A percentile compares a stretch with the other conserved stretches of the same genome.
phyloP scores from a whole-genome alignment of 2,329 filamentous ascomycete genomes.

The Aureobasidium sp. region DNA sequence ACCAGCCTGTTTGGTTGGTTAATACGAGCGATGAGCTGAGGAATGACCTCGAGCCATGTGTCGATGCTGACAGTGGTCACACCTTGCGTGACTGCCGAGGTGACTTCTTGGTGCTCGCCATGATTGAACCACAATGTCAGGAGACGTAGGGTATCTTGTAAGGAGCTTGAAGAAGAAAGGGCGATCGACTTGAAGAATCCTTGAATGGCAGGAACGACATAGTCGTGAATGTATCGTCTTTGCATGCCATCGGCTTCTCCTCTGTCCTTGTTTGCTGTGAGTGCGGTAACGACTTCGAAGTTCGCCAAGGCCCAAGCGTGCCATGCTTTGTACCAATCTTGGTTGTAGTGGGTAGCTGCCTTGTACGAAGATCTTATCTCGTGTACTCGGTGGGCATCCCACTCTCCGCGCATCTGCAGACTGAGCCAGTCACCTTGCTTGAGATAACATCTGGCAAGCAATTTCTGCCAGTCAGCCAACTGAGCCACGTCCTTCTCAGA shows the following conservation, averaged over 20 bases:
- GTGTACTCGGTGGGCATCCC: conserved; percentile 77
- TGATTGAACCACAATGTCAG: conserved; percentile 96
- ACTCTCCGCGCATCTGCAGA: conserved; percentile 74
- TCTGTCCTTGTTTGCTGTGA: conserved; percentile 60
- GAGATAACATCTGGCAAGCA: conserved; percentile 91
- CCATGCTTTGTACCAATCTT: conserved; percentile 98
- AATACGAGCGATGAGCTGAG: conserved; percentile 93
- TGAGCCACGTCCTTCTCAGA: conserved; percentile 37
- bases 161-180: conserved; percentile 79
- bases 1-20: conserved; percentile 90
- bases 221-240: conserved; percentile 65
- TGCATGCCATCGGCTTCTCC: conserved; percentile 45
- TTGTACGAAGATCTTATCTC: conserved; percentile 89
- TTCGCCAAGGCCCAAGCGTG: conserved; percentile 97
- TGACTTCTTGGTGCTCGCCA: conserved; percentile 82
- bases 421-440: conserved; percentile 97
- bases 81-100: conserved; percentile 78
- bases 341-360: conserved; percentile 87
- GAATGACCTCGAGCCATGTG: conserved; percentile 97
- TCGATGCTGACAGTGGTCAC: conserved; percentile 90
- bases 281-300: conserved; percentile 89
- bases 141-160: conserved; percentile 89
- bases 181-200: conserved; percentile 98
- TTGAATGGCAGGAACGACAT: conserved; percentile 88
- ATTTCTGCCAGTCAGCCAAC: conserved; percentile 52